Evolutionary conservation across 441 rosid species (phyloP).

Genomic region (California macrophylla): DNA sequence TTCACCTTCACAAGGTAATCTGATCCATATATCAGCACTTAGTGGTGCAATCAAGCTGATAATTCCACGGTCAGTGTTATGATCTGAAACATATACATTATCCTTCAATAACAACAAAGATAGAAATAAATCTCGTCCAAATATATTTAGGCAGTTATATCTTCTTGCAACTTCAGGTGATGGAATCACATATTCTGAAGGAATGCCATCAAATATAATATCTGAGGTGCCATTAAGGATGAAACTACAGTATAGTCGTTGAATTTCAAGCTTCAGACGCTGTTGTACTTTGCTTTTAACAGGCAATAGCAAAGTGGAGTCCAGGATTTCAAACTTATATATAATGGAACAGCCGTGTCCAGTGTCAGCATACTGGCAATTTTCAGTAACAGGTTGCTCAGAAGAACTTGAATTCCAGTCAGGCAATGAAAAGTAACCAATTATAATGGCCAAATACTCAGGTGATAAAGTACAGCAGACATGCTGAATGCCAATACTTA

Average conservation of each 20-base stretch:
- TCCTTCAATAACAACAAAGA: conserved; percentile 37
- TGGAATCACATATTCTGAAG: conserved; percentile 48
- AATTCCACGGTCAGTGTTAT: conserved; percentile 24
- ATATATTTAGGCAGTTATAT: conserved; percentile 53
- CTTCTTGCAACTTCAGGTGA: conserved; percentile 35
- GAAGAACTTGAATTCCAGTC: conserved; percentile 54
- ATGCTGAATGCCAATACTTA: conserved; percentile 82
- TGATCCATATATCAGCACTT: conserved; percentile 69
- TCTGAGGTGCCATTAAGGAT: conserved; percentile 30
- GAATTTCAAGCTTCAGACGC: conserved; percentile 53
- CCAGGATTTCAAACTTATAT: conserved; percentile 71
- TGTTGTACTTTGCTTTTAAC: conserved; percentile 38
- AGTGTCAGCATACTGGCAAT: conserved; percentile 18
- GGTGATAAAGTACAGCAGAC: conserved; percentile 61
- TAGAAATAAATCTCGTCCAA: conserved; percentile 55
- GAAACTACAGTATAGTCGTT: conserved; percentile 48
- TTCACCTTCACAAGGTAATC: conserved; percentile 50
- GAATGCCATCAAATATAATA: conserved; percentile 41
- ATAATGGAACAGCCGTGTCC: conserved; percentile 28
- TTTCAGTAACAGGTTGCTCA: conserved; percentile 28
- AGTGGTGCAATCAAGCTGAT: conserved; percentile 41
- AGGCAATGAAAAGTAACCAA: conserved; percentile 78
- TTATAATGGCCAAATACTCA: conserved; percentile 65
- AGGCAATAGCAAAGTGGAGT: conserved; percentile 57
- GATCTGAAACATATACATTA: conserved; percentile 33